Conservation (phyloP, 805 yeast genomes). For the Sungouiozyma ichnusensis region DNA sequence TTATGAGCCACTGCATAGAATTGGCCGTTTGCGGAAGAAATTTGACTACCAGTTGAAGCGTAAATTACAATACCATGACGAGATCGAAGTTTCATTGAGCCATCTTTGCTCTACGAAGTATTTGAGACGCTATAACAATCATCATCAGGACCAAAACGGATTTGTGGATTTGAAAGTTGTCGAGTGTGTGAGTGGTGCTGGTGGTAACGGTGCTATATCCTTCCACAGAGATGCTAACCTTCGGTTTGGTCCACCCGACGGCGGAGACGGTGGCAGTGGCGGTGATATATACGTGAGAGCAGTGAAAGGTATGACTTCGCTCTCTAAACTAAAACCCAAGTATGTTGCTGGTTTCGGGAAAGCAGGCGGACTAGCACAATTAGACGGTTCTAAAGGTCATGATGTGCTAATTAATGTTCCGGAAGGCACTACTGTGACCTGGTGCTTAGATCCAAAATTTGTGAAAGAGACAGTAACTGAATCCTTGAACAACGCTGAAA, state of each 20-base stretch:
- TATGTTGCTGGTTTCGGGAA: conserved; percentile 67
- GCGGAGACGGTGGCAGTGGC: conserved; percentile 98
- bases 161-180: conserved; percentile 60
- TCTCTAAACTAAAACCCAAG: conserved; percentile 56
- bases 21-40: conserved; percentile 6
- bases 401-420: conserved; percentile 81
- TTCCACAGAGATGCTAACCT: conserved; percentile 80
- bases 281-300: conserved; percentile 83
- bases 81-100: conserved; percentile 15
- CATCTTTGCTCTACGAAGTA: conserved; percentile 23
- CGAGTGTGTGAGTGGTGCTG: conserved; percentile 62
- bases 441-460: conserved; percentile 67
- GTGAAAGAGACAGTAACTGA: conserved; percentile 28
- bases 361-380: conserved; percentile 61
- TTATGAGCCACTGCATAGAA: conserved; percentile 1
- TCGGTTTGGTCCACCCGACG: conserved; percentile 90
- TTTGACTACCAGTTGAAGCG: conserved; percentile 16
- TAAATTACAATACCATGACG: conserved; percentile 8
- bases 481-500: conserved; percentile 9
- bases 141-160: conserved; percentile 29
- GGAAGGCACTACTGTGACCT: conserved; percentile 75
- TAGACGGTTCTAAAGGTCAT: conserved; percentile 78
- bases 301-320: conserved; percentile 54
- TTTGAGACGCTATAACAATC: conserved; percentile 31
- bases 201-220: conserved; percentile 83